These are phyloP conservation scores for Calamus simplicifolius DNA, from an alignment of 176 grass and related monocot species.

Conservation along the genomic window DNA sequence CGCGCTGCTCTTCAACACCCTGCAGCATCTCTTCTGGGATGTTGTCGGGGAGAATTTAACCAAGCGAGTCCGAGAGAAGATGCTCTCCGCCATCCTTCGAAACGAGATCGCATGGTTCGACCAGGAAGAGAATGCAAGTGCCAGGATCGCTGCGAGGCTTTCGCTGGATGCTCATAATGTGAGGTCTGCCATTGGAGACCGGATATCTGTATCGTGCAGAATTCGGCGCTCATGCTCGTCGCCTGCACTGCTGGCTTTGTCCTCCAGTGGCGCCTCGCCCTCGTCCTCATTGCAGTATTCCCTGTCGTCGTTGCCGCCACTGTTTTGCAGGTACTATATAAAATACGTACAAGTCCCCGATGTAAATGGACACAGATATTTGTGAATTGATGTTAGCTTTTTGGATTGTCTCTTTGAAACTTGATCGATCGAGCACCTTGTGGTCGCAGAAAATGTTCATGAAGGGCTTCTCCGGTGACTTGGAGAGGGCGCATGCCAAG, in stretches of 20 bases:
- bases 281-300: constrained; percentile 82
- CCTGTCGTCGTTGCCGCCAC: constrained; percentile 81
- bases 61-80: constrained; percentile 70
- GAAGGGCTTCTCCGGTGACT: constrained; percentile 82
- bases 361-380: too few relatives aligned
- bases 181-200: constrained; percentile 85
- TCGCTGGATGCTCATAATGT: constrained; percentile 86
- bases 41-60: constrained; percentile 93
- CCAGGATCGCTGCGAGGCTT: constrained; percentile 59
- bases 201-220: constrained; percentile 98
- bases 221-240: constrained; percentile 82
- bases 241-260: constrained; percentile 87
- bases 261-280: constrained; percentile 70
- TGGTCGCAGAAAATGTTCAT: constrained; percentile 90
- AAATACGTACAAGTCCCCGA: too few relatives aligned
- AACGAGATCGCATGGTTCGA: constrained; percentile 98
- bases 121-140: constrained; percentile 74
- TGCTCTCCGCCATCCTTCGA: constrained; percentile 64
- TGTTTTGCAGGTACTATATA: constrained; percentile 57
- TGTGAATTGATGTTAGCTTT: too few relatives aligned
- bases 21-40: constrained; percentile 98
- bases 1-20: constrained; percentile 90
- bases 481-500: constrained; percentile 70
- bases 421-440: neutral
- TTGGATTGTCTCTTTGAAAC: neutral